A percentile compares a stretch with the other conserved stretches of the same genome.
Conservation (phyloP, 2,329 filamentous ascomycete species). For the Epichloe sibirici region DNA sequence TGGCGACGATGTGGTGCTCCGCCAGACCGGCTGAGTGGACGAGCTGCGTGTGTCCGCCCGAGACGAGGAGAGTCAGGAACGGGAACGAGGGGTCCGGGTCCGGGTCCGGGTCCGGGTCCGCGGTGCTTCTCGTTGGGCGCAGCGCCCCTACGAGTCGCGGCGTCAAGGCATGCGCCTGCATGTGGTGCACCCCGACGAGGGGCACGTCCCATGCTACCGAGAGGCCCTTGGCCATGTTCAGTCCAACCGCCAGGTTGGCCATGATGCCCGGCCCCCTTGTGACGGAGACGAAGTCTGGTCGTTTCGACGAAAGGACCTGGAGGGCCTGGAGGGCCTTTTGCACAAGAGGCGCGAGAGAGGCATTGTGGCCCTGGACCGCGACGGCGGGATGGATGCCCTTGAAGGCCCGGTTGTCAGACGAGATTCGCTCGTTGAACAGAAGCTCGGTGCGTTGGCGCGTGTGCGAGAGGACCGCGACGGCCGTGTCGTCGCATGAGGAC, state of each 20-base stretch:
- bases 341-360: constrained; percentile 56
- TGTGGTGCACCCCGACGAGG: constrained; percentile 81
- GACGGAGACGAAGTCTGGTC: constrained; percentile 75
- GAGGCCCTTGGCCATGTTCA: constrained; percentile 79
- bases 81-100: constrained; percentile 51
- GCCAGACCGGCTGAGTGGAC: constrained; percentile 58
- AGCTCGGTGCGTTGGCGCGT: constrained; percentile 37
- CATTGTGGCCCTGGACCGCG: constrained; percentile 64
- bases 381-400: constrained; percentile 69
- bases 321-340: constrained; percentile 48
- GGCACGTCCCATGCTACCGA: constrained; percentile 74
- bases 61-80: constrained; percentile 79
- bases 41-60: constrained; percentile 83
- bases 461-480: constrained; percentile 68
- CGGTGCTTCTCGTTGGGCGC: constrained; percentile 1
- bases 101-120: constrained; percentile 31
- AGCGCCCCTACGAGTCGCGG: constrained; percentile 63
- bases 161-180: constrained; percentile 93
- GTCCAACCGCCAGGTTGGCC: constrained; percentile 61
- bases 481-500: constrained; percentile 86
- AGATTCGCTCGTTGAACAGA: constrained; percentile 70
- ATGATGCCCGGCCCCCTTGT: constrained; percentile 87
- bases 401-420: constrained; percentile 63
- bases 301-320: constrained; percentile 14
- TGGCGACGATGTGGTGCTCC: constrained; percentile 61